Conservation (phyloP, 2,329 filamentous ascomycete genomes). For the Erysiphe neolycopersici region DNA sequence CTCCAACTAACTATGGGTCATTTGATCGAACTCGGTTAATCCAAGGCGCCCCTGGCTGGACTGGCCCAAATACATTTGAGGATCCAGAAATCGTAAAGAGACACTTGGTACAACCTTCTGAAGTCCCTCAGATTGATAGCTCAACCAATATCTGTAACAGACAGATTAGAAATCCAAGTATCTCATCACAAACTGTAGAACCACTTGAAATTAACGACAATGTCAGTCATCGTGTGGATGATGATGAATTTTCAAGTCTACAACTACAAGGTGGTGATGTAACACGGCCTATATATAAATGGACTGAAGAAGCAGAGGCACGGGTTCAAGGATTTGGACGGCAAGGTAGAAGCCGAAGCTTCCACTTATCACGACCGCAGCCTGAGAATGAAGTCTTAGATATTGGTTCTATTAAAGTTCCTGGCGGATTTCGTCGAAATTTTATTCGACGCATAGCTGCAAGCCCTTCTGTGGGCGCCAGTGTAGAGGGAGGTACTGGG, state of each 20-base stretch:
- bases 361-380: constrained; percentile 48
- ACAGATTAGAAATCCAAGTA: constrained; percentile 15
- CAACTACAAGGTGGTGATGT: constrained; percentile 84
- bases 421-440: constrained; percentile 79
- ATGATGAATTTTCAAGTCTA: constrained; percentile 81
- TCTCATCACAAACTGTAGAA: constrained; percentile 12
- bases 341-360: constrained; percentile 64
- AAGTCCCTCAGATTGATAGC: constrained; percentile 14
- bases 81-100: constrained; percentile 77
- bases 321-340: constrained; percentile 27
- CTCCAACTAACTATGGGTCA: constrained; percentile 58
- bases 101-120: constrained; percentile 54
- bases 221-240: constrained; percentile 19
- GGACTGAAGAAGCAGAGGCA: constrained; percentile 69
- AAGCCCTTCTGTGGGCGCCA: constrained; percentile 25
- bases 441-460: constrained; percentile 54
- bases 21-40: constrained; percentile 38
- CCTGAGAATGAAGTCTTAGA: constrained; percentile 60
- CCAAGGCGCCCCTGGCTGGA: constrained; percentile 16
- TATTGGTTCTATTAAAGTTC: constrained; percentile 74
- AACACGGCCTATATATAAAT: constrained; percentile 83
- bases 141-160: constrained; percentile 7
- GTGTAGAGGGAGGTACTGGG: constrained; percentile 14
- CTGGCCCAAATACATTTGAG: constrained; percentile 39
- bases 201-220: constrained; percentile 9